These are phyloP conservation scores for Lactarius akahatsu DNA, from an alignment of 768 basidiomycete species.

Conservation along the genomic window DNA sequence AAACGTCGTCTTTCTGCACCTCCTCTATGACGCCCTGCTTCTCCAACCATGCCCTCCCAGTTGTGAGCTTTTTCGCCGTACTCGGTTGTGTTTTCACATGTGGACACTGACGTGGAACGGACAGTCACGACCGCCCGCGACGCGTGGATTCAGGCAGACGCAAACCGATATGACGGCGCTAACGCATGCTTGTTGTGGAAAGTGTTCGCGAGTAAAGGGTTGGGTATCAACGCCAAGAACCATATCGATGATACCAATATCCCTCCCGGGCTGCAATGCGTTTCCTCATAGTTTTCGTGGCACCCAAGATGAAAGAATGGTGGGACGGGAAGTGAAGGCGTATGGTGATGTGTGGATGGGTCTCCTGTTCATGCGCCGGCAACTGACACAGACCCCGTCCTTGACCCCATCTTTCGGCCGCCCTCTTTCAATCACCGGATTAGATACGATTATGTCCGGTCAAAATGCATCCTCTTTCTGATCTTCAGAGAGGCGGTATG, in stretches of 20 bases:
- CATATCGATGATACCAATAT: not conserved
- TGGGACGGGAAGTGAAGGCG: not conserved
- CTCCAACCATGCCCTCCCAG: conserved; percentile 51
- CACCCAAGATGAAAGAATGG: not conserved
- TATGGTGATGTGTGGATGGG: not conserved
- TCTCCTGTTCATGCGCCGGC: too few species aligned
- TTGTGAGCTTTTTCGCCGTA: conserved; percentile 37
- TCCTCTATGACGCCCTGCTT: conserved; percentile 51
- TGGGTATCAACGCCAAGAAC: conserved; percentile 38
- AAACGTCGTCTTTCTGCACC: conserved; percentile 52
- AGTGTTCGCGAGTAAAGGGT: conserved; percentile 51
- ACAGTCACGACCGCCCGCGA: conserved; percentile 47
- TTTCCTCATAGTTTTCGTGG: not conserved
- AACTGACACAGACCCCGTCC: too few species aligned
- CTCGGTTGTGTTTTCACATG: too few species aligned
- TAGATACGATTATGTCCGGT: too few species aligned
- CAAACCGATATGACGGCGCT: conserved; percentile 45
- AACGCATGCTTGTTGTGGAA: conserved; percentile 47
- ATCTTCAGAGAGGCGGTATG: too few species aligned
- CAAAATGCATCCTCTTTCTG: too few species aligned
- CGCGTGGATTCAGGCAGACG: conserved; percentile 54
- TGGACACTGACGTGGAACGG: not conserved
- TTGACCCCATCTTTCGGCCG: too few species aligned
- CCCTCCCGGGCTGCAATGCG: not conserved
- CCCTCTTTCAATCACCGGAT: too few species aligned